These are phyloP conservation scores for Pulveroboletus frians DNA, from an alignment of 768 basidiomycete genomes.

Conservation along the genomic window DNA sequence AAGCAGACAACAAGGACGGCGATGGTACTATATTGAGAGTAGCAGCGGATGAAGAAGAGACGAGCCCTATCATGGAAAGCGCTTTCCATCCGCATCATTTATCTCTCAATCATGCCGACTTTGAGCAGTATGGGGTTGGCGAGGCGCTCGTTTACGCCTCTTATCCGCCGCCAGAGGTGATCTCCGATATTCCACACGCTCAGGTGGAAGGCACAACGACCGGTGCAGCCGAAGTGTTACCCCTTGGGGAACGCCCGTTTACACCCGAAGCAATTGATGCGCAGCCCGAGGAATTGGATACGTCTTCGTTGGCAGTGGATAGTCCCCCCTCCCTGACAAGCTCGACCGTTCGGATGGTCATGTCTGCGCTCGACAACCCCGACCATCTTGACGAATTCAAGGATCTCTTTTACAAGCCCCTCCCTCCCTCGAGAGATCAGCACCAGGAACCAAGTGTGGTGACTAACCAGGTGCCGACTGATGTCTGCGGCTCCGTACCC, in stretches of 20 bases:
- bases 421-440: neutral
- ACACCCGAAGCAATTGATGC: neutral
- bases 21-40: neutral
- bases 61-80: neutral
- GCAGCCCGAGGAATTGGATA: slow-evolving; percentile 37
- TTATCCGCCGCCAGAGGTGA: neutral
- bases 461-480: slow-evolving; percentile 24
- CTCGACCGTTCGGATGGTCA: slow-evolving; percentile 33
- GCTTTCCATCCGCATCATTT: slow-evolving; percentile 16
- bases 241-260: slow-evolving; percentile 1
- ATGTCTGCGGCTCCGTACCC: slow-evolving; percentile 27
- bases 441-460: neutral
- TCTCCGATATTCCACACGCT: neutral
- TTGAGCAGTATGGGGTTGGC: slow-evolving; percentile 55
- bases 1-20: neutral
- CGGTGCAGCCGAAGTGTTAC: neutral
- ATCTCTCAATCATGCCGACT: slow-evolving; percentile 26
- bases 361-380: slow-evolving; percentile 49
- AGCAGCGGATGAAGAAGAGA: neutral
- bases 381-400: slow-evolving; percentile 72
- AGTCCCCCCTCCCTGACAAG: slow-evolving; percentile 28
- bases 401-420: slow-evolving; percentile 66
- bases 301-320: slow-evolving; percentile 3
- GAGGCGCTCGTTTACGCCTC: slow-evolving; percentile 55
- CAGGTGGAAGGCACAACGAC: neutral